Conservation (phyloP, 1,284 basidiomycete species). For the Boletellus deceptivus region DNA sequence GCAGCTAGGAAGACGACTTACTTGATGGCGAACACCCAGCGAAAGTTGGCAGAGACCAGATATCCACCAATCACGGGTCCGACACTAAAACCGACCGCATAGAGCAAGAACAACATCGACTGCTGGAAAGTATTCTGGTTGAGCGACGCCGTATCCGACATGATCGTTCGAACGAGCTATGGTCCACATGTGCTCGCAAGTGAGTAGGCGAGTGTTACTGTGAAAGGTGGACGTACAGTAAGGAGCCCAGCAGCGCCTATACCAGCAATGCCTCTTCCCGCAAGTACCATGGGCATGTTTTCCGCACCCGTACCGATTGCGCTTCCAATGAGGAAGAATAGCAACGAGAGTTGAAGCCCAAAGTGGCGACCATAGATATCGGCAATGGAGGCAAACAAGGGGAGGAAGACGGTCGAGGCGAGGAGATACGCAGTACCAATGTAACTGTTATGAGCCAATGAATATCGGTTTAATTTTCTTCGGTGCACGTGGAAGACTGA, state of each 20-base stretch:
- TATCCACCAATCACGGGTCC: constrained; percentile 50
- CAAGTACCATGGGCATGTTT: constrained; percentile 47
- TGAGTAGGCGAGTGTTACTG: neutral
- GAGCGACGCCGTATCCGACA: constrained; percentile 45
- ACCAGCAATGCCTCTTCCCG: constrained; percentile 47
- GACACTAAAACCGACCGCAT: constrained; percentile 41
- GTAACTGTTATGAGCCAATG: constrained; percentile 30
- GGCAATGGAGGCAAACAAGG: constrained; percentile 48
- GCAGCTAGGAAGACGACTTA: constrained; percentile 19
- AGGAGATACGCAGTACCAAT: constrained; percentile 51
- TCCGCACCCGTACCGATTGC: constrained; percentile 45
- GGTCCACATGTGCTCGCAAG: neutral
- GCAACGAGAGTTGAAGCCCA: constrained; percentile 42
- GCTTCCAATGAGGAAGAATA: constrained; percentile 47
- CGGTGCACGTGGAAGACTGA: constrained; percentile 9
- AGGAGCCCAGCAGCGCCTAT: constrained; percentile 50
- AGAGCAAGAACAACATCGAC: constrained; percentile 42
- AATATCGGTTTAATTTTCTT: neutral
- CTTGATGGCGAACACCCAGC: constrained; percentile 59
- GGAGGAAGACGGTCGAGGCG: constrained; percentile 52
- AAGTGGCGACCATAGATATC: constrained; percentile 49
- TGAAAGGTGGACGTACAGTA: constrained; percentile 33
- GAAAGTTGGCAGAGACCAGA: constrained; percentile 40
- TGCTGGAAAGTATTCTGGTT: constrained; percentile 44
- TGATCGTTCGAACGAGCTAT: constrained; percentile 44